Evolutionary conservation across 2,329 filamentous ascomycete genomes (phyloP).

Genomic region (Botryotinia globosa): DNA sequence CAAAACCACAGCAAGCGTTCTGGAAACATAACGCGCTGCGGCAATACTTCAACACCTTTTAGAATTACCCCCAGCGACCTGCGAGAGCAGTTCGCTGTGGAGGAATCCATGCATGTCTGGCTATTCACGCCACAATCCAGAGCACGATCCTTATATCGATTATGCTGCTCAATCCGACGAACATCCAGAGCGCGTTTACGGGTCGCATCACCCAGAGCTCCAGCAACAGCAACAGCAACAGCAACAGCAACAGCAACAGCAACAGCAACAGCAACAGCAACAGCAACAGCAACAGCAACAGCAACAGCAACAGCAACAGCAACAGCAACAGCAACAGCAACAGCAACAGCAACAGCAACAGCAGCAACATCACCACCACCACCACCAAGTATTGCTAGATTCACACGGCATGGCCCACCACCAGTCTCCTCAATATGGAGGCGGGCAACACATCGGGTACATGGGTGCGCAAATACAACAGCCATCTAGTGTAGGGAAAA

Average conservation of each 20-base stretch:
- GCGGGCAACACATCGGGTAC: slow-evolving; percentile 52
- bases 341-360: slow-evolving; percentile 49
- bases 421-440: slow-evolving; percentile 45
- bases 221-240: slow-evolving; percentile 46
- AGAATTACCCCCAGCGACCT: slow-evolving; percentile 60
- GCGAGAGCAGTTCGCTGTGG: slow-evolving; percentile 75
- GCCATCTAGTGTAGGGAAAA: slow-evolving; percentile 44
- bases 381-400: slow-evolving; percentile 55
- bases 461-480: slow-evolving; percentile 40
- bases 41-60: slow-evolving; percentile 37
- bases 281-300: no score
- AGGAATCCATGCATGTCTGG: slow-evolving; percentile 63
- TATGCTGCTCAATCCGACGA: slow-evolving; percentile 66
- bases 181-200: slow-evolving; percentile 62
- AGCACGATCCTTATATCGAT: slow-evolving; percentile 63
- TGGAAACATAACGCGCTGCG: slow-evolving; percentile 35
- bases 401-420: slow-evolving; percentile 53
- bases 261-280: slow-evolving; percentile 49
- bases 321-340: no score
- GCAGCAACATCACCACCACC: slow-evolving; percentile 49
- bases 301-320: slow-evolving; percentile 49
- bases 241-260: slow-evolving; percentile 49
- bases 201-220: slow-evolving; percentile 44
- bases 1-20: slow-evolving; percentile 31
- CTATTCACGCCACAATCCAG: slow-evolving; percentile 62